Evolutionary conservation across 495 filamentous ascomycete genomes (phyloP).

Genomic region (Talaromyces thailandensis): DNA sequence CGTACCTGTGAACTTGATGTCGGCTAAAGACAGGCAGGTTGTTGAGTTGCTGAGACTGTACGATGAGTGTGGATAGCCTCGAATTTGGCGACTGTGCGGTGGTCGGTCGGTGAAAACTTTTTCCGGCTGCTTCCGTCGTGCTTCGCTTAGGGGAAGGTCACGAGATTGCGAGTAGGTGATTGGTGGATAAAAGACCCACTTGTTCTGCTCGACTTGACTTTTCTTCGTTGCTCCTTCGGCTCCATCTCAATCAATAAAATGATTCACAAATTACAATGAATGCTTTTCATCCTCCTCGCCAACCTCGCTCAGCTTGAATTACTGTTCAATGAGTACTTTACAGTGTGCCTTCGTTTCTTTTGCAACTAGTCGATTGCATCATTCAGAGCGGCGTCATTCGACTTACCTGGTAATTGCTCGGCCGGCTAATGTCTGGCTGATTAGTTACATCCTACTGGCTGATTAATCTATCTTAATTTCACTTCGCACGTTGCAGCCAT

Average conservation of each 20-base stretch:
- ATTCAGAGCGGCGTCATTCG: background rate
- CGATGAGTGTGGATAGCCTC: conserved; percentile 4
- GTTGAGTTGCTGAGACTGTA: conserved; percentile 2
- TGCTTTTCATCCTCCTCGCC: too few species aligned
- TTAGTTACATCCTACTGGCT: background rate
- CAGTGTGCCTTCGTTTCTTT: too few species aligned
- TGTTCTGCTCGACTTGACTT: too few species aligned
- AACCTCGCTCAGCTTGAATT: too few species aligned
- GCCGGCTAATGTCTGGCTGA: background rate
- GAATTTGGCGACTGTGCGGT: conserved; percentile 8
- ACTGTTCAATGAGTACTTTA: too few species aligned
- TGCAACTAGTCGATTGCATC: too few species aligned
- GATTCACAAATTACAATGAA: too few species aligned
- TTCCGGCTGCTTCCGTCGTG: background rate
- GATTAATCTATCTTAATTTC: background rate
- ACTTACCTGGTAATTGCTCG: background rate
- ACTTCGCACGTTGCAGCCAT: background rate
- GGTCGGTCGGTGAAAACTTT: background rate
- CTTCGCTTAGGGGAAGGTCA: background rate
- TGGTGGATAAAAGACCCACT: background rate
- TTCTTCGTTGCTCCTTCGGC: too few species aligned
- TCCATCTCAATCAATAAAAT: too few species aligned
- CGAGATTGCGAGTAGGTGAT: background rate
- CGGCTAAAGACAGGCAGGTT: conserved; percentile 2
- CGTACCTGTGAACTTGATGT: conserved; percentile 8